Evolutionary conservation across 2,329 filamentous ascomycete genomes (phyloP).

Genomic region (Cladosporium sp.): DNA sequence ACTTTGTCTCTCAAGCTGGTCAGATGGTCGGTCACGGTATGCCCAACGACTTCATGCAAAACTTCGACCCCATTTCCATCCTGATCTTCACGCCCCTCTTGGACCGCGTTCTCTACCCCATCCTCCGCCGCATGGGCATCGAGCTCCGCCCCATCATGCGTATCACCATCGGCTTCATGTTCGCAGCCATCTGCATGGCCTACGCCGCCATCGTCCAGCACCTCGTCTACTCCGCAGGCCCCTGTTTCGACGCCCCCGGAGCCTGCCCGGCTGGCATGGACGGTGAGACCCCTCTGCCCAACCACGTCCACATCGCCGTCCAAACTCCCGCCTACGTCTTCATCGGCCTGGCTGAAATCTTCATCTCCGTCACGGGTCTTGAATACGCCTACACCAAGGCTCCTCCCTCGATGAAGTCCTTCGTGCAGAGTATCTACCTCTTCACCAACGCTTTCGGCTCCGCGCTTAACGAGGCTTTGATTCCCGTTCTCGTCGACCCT

Average conservation of each 20-base stretch:
- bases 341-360: constrained; percentile 43
- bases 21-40: constrained; percentile 45
- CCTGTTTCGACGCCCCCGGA: constrained; percentile 47
- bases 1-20: constrained; percentile 46
- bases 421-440: constrained; percentile 42
- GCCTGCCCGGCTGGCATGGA: constrained; percentile 35
- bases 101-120: constrained; percentile 44
- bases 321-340: constrained; percentile 45
- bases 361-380: constrained; percentile 45
- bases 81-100: constrained; percentile 45
- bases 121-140: constrained; percentile 39
- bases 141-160: constrained; percentile 48
- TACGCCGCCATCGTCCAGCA: constrained; percentile 57
- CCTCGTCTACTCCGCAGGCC: constrained; percentile 50
- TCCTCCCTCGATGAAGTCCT: constrained; percentile 44
- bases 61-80: constrained; percentile 44
- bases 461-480: constrained; percentile 58
- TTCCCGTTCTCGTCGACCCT: constrained; percentile 59
- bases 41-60: constrained; percentile 47
- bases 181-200: constrained; percentile 50
- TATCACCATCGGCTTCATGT: constrained; percentile 50
- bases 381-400: constrained; percentile 47
- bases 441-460: constrained; percentile 57
- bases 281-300: constrained; percentile 32
- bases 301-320: constrained; percentile 42